Evolutionary conservation across 495 filamentous ascomycete genomes (phyloP).

Genomic region (Penicillium angulare): DNA sequence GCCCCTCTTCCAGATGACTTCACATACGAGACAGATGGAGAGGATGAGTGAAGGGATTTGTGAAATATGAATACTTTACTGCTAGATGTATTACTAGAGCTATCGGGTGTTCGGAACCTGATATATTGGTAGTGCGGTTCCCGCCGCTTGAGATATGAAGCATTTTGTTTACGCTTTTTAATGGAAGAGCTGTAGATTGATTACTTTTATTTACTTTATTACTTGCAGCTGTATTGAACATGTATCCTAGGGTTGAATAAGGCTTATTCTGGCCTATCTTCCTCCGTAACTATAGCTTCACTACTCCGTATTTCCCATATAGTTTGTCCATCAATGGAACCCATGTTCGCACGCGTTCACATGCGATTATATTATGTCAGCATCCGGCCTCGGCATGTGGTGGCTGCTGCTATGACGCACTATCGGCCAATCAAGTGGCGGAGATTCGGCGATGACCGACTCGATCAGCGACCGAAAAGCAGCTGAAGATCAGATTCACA

Average conservation of each 20-base stretch:
- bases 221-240: too few relatives aligned
- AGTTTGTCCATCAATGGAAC: too few relatives aligned
- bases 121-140: conserved; percentile 20
- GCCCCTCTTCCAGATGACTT: conserved; percentile 79
- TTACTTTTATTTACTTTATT: neutral
- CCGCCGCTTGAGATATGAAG: conserved; percentile 18
- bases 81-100: conserved; percentile 50
- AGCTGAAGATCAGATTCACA: conserved; percentile 10
- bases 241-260: too few relatives aligned
- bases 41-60: conserved; percentile 53
- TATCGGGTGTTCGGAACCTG: conserved; percentile 32
- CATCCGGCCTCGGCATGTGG: conserved; percentile 32
- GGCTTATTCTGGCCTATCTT: too few relatives aligned
- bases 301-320: too few relatives aligned
- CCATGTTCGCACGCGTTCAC: conserved; percentile 2
- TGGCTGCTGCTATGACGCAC: conserved; percentile 28
- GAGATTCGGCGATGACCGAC: conserved; percentile 22
- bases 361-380: conserved; percentile 1
- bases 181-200: too few relatives aligned
- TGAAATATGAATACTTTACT: conserved; percentile 16
- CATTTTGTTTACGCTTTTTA: conserved; percentile 8
- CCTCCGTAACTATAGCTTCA: too few relatives aligned
- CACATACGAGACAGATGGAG: conserved; percentile 77
- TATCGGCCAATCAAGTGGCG: conserved; percentile 10
- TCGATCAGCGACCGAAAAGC: conserved; percentile 17